These are phyloP conservation scores for Cercospora brassicicola DNA, from an alignment of 2,329 filamentous ascomycete genomes.

Conservation along the genomic window DNA sequence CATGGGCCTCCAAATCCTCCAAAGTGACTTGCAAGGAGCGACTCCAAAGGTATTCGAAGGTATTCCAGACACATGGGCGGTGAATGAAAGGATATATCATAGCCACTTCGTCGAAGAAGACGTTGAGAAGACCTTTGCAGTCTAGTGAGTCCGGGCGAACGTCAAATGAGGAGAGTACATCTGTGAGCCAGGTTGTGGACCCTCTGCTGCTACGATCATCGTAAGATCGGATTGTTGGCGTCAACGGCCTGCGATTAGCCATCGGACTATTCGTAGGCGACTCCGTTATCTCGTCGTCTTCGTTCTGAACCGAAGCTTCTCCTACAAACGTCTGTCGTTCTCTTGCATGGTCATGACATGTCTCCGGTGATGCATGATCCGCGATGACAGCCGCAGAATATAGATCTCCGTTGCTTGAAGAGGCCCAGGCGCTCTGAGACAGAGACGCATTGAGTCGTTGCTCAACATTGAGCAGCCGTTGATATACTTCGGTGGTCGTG, in stretches of 20 bases:
- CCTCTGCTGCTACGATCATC: not conserved
- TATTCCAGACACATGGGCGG: not conserved
- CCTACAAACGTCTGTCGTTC: not conserved
- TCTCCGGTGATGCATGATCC: not conserved
- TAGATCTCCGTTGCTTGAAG: not conserved
- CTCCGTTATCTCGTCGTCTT: not conserved
- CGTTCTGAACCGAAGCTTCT: not conserved
- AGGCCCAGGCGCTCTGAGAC: not conserved
- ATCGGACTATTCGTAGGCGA: not conserved
- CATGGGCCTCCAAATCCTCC: not conserved
- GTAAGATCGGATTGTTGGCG: not conserved
- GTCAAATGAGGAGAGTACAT: not conserved
- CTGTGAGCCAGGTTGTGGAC: not conserved
- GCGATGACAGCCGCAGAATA: not conserved
- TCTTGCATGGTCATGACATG: not conserved
- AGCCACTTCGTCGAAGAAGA: not conserved
- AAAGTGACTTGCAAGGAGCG: not conserved
- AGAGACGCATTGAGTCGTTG: not conserved
- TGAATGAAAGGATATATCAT: not conserved
- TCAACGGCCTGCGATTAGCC: not conserved
- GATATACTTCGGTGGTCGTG: not conserved
- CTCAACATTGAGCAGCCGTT: not conserved
- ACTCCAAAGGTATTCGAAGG: not conserved
- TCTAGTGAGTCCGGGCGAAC: not conserved
- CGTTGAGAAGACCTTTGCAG: not conserved